Conservation (phyloP, 306 rosid genomes). For the Acacia melanoxylon region DNA sequence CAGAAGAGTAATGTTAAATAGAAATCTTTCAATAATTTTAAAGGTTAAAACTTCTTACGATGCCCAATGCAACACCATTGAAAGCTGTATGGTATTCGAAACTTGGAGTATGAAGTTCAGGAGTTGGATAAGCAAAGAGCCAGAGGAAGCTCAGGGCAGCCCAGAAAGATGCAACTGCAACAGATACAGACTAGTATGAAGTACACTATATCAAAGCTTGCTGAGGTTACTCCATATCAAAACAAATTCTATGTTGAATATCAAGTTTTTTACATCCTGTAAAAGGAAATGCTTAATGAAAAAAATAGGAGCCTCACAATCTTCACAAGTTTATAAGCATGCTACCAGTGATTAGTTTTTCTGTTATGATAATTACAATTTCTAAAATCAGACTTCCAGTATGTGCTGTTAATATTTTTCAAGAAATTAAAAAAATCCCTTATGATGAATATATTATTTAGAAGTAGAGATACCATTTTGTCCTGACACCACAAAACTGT, state of each 20-base stretch:
- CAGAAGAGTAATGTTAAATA: conserved; percentile 19
- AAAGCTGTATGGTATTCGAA: conserved; percentile 93
- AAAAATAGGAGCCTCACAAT: background rate
- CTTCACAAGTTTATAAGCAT: background rate
- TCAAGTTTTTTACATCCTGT: background rate
- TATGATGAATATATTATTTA: conserved; percentile 14
- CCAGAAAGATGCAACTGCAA: conserved; percentile 85
- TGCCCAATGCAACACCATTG: conserved; percentile 89
- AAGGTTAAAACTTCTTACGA: conserved; percentile 55
- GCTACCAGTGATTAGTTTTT: conserved; percentile 8
- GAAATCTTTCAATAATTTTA: conserved; percentile 11
- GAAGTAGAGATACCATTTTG: conserved; percentile 70
- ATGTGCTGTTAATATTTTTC: background rate
- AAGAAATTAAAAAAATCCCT: conserved; percentile 13
- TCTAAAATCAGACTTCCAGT: conserved; percentile 20
- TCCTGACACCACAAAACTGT: conserved; percentile 71
- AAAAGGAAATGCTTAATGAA: conserved; percentile 19
- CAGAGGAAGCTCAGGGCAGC: conserved; percentile 75
- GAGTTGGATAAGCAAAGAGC: conserved; percentile 98
- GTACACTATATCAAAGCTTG: conserved; percentile 8
- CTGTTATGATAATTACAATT: conserved; percentile 7
- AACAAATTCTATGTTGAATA: background rate
- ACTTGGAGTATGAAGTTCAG: conserved; percentile 94
- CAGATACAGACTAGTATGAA: conserved; percentile 32
- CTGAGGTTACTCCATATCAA: background rate